phyloP scores from a whole-genome alignment of 257 asterid species.

The Marsdenia floribunda region DNA sequence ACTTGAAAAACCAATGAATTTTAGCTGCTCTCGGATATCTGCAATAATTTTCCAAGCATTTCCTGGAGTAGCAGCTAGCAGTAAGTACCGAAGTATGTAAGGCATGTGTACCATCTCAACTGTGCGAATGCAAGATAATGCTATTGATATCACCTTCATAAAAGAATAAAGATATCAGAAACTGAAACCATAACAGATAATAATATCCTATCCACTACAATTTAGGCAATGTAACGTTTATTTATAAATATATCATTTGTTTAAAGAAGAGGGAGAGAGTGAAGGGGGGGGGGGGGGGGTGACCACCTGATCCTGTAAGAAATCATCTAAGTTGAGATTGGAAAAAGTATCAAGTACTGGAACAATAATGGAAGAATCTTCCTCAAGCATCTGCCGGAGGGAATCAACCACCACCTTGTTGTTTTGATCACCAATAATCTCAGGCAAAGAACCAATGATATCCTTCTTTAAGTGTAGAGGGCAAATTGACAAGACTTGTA shows the following conservation, averaged over 20 bases:
- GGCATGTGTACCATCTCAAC: conserved; percentile 75
- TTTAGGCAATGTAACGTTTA: not conserved
- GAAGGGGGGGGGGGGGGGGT: not conserved
- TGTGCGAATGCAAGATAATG: conserved; percentile 76
- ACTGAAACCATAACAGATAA: not conserved
- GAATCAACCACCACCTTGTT: conserved; percentile 53
- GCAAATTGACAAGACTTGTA: conserved; percentile 68
- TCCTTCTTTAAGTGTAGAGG: conserved; percentile 73
- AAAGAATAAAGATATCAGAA: not conserved
- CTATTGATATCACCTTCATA: conserved; percentile 59
- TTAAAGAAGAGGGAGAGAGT: not conserved
- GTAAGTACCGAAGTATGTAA: conserved; percentile 67
- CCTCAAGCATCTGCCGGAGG: conserved; percentile 76
- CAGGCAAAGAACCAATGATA: conserved; percentile 79
- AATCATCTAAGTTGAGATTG: conserved; percentile 73
- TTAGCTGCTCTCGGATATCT: conserved; percentile 63
- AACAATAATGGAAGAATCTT: conserved; percentile 71
- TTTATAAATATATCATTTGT: not conserved
- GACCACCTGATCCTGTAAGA: conserved; percentile 66
- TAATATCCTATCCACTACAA: not conserved
- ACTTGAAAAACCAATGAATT: conserved; percentile 50
- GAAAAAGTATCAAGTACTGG: conserved; percentile 76
- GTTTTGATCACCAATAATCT: conserved; percentile 71
- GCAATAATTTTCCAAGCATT: conserved; percentile 73
- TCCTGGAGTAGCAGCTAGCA: conserved; percentile 60